Base-by-base conservation (phyloP, 208 protist species). In the Plasmodiophora brassicae region DNA sequence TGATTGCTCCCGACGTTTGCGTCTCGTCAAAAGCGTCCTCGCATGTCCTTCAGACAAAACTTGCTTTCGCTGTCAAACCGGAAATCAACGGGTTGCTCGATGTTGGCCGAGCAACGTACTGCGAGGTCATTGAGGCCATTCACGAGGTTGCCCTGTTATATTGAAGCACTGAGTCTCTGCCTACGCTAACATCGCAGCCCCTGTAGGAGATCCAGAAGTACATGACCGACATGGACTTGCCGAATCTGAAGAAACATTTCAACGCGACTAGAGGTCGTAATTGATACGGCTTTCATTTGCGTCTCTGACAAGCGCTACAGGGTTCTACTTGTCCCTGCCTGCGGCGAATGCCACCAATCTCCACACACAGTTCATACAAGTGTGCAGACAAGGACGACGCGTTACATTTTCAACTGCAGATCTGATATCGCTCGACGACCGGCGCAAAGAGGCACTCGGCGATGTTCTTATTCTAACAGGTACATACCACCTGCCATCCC, bases 41-140 rank as follows among this genome's bases (percentile, higher is more conserved):
- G 10, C 65, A 78, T 38, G 65, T 86, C 20, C 84, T 71, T n/a
- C 45, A 86, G 28, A 86, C 50, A 28, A 65, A 57, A 71, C 28
- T 86, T 14, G 84, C 84, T 14, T 71, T 53, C n/a, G 84, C 50
- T 5, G 45, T 86, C 20, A 86, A 86, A 86, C 45, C 84, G 28
- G 84, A n/a, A 54, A 14, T 86, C 14, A 86, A 86, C n/a, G 84
- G 84, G 46, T 57, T 86, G 5, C 84, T 86, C 25, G 84, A 86
- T 57, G 84, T 86, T 53, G 84, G 46, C 10, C 45, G 84, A 86
- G 84, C 84, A 86, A 53, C 50, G 5, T 65, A 86, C 43, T 86
- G 45, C 46, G 84, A 86, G n/a, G 43, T 86, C 20, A 71, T 53
- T 57, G 84, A 65, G 25, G 84, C 45, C 65, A 86, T 71, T 86